A percentile compares a stretch with the other conserved stretches of the same genome.
These are phyloP conservation scores for Marsdenia floribunda DNA, from an alignment of 257 asterid species.

Conservation along the genomic window DNA sequence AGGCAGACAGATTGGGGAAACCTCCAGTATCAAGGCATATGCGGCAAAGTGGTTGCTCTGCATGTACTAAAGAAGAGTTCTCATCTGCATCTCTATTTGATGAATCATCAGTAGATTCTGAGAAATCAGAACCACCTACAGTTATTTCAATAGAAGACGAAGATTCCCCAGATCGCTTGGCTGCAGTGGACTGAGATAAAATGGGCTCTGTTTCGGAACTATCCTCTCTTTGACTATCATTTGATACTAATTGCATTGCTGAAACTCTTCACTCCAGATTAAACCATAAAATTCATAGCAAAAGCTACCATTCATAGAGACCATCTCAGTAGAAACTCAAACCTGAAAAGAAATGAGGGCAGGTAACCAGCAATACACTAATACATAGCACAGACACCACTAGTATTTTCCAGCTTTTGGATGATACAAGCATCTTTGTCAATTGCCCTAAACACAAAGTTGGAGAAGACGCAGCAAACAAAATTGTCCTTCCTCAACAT, in stretches of 20 bases:
- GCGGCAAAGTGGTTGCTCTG: slow-evolving; percentile 90
- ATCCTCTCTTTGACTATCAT: slow-evolving; percentile 61
- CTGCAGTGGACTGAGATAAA: slow-evolving; percentile 42
- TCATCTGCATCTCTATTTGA: slow-evolving; percentile 44
- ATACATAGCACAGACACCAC: not conserved
- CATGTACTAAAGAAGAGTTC: slow-evolving; percentile 45
- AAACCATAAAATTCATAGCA: slow-evolving; percentile 34
- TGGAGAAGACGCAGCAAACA: not conserved
- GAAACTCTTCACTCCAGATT: slow-evolving; percentile 32
- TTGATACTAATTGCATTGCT: slow-evolving; percentile 67
- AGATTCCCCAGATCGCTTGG: slow-evolving; percentile 51
- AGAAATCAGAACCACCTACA: slow-evolving; percentile 47
- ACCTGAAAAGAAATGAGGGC: slow-evolving; percentile 20
- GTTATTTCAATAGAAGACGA: slow-evolving; percentile 73
- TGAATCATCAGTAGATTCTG: slow-evolving; percentile 35
- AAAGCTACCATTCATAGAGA: slow-evolving; percentile 22
- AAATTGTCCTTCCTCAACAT: too few relatives aligned
- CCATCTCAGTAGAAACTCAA: slow-evolving; percentile 36
- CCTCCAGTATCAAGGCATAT: slow-evolving; percentile 97
- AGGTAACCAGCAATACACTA: not conserved
- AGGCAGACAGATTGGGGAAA: slow-evolving; percentile 21
- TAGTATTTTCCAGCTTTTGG: not conserved
- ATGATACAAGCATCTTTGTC: not conserved
- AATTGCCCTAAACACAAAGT: not conserved
- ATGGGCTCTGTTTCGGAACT: slow-evolving; percentile 90